Base-by-base conservation (phyloP, 116 monocot species). In the Thalassia testudinum region DNA sequence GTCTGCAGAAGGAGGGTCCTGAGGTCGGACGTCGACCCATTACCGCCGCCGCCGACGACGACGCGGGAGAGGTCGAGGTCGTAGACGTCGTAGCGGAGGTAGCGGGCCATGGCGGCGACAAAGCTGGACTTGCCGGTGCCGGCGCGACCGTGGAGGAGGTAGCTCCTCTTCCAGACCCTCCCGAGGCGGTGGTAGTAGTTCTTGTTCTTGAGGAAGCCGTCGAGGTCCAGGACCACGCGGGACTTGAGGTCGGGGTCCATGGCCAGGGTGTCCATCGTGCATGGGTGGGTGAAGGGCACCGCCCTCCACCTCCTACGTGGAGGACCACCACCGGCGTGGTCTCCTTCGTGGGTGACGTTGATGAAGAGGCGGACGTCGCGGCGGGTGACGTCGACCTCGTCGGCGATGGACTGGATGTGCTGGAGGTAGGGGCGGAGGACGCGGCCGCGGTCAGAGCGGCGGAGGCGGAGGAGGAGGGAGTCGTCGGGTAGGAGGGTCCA, bases 71-170 rank as follows among this genome's bases (percentile, higher is more conserved):
- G 69, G 63, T 93, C 76, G 29, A 93, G 52, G 28, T 93, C 83
- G 78, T 84, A 93, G 24, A 87, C 49, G 51, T 93, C 84, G 74
- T 76, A 93, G 52, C 53, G 52, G 40, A 93, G 59, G 73, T 78
- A 81, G 26, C 72, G 74, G 0, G 87, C 87, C 80, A 93, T 87
- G 64, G 93, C 93, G 2, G 87, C 85, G 27, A 69, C 75, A 64
- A 90, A 84, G 54, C 74, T 78, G 37, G 90, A 90, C 49, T 90
- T 90, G 16, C 90, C 90, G 29, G 90, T 90, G 14, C 90, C 90
- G 1, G 90, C 70, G 8, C 62, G 70, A 10, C 90, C 90, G 58
- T 81, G 56, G 10, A 90, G 72, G 29, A 90, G 73, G 64, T 90
- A 90, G 44, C 90, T 90, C 57, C 90, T 64, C 48, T 68, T 75